phyloP scores from a whole-genome alignment of 495 filamentous ascomycete genomes.

The Penicillium ucsense region DNA sequence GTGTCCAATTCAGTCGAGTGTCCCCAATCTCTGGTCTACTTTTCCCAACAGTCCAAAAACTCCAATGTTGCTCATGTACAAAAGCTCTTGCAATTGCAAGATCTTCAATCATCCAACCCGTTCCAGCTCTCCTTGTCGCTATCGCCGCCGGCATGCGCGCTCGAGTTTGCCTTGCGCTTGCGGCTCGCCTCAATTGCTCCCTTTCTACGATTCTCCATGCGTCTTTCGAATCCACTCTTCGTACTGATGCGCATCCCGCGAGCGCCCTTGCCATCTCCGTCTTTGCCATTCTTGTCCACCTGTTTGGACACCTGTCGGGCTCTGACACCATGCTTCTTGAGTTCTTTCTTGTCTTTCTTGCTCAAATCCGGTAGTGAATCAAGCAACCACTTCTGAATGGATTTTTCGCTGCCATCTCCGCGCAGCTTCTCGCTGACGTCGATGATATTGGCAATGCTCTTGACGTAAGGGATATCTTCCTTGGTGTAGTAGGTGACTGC shows the following conservation, averaged over 20 bases:
- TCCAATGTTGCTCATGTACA: constrained; percentile 1
- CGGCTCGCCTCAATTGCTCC: constrained; percentile 66
- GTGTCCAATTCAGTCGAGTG: too few species aligned
- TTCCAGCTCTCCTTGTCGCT: constrained; percentile 44
- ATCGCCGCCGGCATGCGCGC: constrained; percentile 26
- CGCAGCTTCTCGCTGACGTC: constrained; percentile 62
- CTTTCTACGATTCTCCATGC: constrained; percentile 63
- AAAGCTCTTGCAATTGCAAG: neutral
- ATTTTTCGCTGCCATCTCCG: constrained; percentile 31
- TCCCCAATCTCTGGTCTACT: neutral
- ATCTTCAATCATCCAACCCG: constrained; percentile 51
- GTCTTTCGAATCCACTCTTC: constrained; percentile 81
- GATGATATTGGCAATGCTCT: constrained; percentile 88
- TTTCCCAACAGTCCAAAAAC: neutral
- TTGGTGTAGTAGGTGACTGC: constrained; percentile 92
- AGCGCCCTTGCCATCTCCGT: constrained; percentile 26
- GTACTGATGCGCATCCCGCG: constrained; percentile 65
- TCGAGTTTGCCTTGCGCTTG: constrained; percentile 38
- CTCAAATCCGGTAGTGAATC: constrained; percentile 73
- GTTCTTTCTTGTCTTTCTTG: constrained; percentile 70
- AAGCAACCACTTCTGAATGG: constrained; percentile 78
- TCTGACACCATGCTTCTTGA: constrained; percentile 79
- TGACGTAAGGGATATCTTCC: constrained; percentile 84
- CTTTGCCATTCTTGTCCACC: constrained; percentile 24
- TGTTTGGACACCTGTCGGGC: constrained; percentile 43